Base-by-base conservation (phyloP, 2,329 filamentous ascomycete genomes). In the Colletotrichum filicis region DNA sequence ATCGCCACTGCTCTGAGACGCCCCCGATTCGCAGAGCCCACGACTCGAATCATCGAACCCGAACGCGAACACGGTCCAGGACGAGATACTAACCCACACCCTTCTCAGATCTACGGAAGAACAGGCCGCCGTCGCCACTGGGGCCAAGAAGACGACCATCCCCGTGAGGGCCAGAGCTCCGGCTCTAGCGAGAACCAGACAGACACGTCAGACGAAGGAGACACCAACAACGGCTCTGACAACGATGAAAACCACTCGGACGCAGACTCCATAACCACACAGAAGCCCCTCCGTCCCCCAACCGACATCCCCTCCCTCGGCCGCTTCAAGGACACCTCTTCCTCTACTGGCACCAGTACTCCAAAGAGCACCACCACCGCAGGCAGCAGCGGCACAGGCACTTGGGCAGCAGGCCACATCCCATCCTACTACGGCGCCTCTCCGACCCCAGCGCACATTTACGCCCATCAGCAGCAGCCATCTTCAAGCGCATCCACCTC, bases 371-470 rank as follows among this genome's bases (percentile, higher is more conserved):
- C 14, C 59, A 58, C 14, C 28, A 11, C 55, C 28, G 1, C 52
- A 1, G 59, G 57, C 65, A 46, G 42, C 19, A n/a, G 42, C 42
- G 19, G 19, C 68, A 65, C n/a, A 32, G 53, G 53, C 16, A 28
- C 57, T 42, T 69, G 66, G 66, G n/a, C 16, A 16, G 46, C 32
- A 30, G 35, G 52, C 12, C 22, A 37, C 3, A 73, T 73, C 49
- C 71, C 66, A 37, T 71, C 71, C 0, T 73, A 71, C 56, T 73
- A 73, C 61, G 56, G n/a, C 55, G 14, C 56, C 49, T 22, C 56
- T 14, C n/a, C 30, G 9, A 35, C 37, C 59, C 42, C 65, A 26
- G 49, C 24, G 19, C 30, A 42, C 5, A 42, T 26, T 2, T 42
- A 26, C 60, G 26, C 16, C 42, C 14, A 42, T 2, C 37, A 42